These are phyloP conservation scores for Strobilomyces dryophilus DNA, from an alignment of 768 basidiomycete species.

Conservation along the genomic window DNA sequence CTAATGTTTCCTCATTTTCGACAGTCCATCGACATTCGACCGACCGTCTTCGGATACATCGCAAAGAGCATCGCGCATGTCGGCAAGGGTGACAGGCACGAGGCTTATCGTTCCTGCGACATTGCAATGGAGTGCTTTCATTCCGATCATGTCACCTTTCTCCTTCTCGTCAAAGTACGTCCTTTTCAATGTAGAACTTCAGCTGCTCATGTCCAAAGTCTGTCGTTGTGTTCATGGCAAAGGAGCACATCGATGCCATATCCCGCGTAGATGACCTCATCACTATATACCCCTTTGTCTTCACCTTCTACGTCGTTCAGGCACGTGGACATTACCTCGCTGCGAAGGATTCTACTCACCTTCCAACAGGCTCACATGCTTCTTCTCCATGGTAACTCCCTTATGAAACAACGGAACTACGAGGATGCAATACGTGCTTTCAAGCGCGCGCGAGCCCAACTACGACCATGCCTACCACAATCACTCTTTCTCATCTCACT, in stretches of 20 bases:
- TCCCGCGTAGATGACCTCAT: slow-evolving; percentile 1
- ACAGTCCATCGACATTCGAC: background rate
- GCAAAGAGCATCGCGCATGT: background rate
- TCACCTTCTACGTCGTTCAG: background rate
- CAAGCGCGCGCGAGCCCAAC: background rate
- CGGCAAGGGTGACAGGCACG: background rate
- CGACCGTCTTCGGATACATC: background rate
- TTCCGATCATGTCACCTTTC: background rate
- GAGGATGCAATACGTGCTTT: background rate
- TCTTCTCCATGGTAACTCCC: background rate
- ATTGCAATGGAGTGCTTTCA: no score
- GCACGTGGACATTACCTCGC: background rate
- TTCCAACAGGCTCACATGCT: background rate
- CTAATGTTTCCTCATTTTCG: no score
- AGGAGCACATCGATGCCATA: slow-evolving; percentile 2
- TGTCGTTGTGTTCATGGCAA: slow-evolving; percentile 2
- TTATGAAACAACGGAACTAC: background rate
- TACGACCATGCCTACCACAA: no score
- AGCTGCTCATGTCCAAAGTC: no score
- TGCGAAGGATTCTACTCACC: background rate
- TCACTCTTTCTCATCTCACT: slow-evolving; percentile 1
- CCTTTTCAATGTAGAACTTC: background rate
- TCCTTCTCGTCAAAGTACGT: background rate
- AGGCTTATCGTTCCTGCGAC: background rate
- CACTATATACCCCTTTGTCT: background rate